phyloP scores from a whole-genome alignment of 257 asterid species.

The Jasminum sambac region DNA sequence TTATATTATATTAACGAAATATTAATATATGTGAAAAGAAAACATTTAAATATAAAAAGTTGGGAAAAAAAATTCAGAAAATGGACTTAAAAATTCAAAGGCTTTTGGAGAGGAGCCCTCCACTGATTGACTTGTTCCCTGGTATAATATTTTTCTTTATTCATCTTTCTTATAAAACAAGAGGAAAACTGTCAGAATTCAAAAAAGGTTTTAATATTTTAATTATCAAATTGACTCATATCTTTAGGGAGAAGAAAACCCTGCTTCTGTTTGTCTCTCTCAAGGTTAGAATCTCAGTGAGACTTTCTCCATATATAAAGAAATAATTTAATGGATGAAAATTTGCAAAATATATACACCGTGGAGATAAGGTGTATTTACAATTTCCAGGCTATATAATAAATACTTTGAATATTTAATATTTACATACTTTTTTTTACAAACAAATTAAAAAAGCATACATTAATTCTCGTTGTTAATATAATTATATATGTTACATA shows the following conservation, averaged over 20 bases:
- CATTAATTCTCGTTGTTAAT: no score
- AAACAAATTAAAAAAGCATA: no score
- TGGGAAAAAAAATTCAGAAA: not conserved
- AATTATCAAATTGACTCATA: conserved; percentile 37
- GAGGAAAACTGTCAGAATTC: conserved; percentile 38
- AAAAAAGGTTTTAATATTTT: conserved; percentile 32
- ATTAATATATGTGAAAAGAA: no score
- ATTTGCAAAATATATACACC: no score
- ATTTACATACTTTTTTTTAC: no score
- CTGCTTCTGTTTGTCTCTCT: conserved; percentile 47
- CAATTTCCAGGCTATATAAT: no score
- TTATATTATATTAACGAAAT: not conserved
- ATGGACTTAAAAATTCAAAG: conserved; percentile 17
- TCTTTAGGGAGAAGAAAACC: conserved; percentile 41
- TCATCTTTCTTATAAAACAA: conserved; percentile 27
- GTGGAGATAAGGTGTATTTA: no score
- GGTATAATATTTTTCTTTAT: conserved; percentile 19
- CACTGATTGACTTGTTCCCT: conserved; percentile 47
- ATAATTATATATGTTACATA: no score
- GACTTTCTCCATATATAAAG: not conserved
- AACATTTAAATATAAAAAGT: not conserved
- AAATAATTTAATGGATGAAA: no score
- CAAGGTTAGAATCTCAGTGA: conserved; percentile 36
- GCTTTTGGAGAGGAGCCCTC: conserved; percentile 25
- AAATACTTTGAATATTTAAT: no score